Conservation (phyloP, 306 rosid species). For the Elaeagnus macrophylla region DNA sequence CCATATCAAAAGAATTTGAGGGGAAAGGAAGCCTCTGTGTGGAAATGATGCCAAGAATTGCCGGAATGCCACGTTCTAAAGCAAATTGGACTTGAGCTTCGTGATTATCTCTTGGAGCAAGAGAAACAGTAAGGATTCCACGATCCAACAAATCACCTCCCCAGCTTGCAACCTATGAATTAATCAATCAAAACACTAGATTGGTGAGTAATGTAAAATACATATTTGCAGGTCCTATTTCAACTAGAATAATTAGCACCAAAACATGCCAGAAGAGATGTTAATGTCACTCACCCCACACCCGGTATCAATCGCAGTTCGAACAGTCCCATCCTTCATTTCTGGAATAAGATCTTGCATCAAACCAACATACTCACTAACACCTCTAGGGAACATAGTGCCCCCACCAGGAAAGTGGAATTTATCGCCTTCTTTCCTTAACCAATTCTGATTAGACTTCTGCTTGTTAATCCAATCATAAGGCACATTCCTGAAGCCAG, state of each 20-base stretch:
- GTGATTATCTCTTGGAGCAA: constrained; percentile 99
- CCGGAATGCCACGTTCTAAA: constrained; percentile 96
- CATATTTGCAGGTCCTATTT: too few relatives aligned
- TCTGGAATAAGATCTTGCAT: constrained; percentile 93
- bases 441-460: constrained; percentile 95
- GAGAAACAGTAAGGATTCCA: constrained; percentile 77
- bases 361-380: constrained; percentile 74
- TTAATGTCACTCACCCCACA: constrained; percentile 78
- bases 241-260: neutral
- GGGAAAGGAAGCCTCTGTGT: constrained; percentile 96
- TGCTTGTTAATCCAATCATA: constrained; percentile 94
- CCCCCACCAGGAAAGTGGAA: constrained; percentile 99
- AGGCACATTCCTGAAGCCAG: constrained; percentile 80
- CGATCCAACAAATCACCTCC: constrained; percentile 97
- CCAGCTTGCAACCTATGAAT: constrained; percentile 94
- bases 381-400: constrained; percentile 95
- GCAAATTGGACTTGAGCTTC: constrained; percentile 99
- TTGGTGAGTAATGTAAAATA: too few relatives aligned
- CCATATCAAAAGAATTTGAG: constrained; percentile 90
- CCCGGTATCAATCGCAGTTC: constrained; percentile 97
- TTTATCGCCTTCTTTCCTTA: constrained; percentile 91
- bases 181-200: constrained; percentile 4
- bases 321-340: constrained; percentile 81
- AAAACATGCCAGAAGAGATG: neutral
- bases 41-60: constrained; percentile 91